Evolutionary conservation across 2,329 filamentous ascomycete genomes (phyloP), one percentile per base, ranked within the genome.

Genomic region (Nectriaceae sp.): DNA sequence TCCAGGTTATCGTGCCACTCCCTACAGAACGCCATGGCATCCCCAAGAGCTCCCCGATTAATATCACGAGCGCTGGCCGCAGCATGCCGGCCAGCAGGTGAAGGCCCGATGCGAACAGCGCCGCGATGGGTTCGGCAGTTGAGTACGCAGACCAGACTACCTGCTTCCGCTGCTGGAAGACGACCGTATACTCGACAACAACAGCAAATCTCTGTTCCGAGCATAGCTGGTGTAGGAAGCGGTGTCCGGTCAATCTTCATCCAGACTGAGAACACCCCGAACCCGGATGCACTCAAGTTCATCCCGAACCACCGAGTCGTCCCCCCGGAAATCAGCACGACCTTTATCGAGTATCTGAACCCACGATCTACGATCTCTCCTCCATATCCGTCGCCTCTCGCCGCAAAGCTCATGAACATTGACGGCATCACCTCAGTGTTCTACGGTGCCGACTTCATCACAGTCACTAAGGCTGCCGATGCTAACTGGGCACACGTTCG

Each of bases 271-370:
- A 83, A 81, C 57, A 99, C 94, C 1, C 94, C 94, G 21, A 99
- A 99, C 72, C 79, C 85, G n/a, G 91, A 97, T 75, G 92, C 91
- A 26, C 80, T 97, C 64, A 99, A 99, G 75, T 99, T 99, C 74
- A 82, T 95, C 33, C 94, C 94, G 2, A 96, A 97, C 72, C 85
- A 90, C 70, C 83, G 82, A 33, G 84, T 99, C 43, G 81, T 99
- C 2, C 93, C 94, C 19, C 78, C 87, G 56, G 77, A 76, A 44
- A 76, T 96, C 54, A 73, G 81, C 5, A 84, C 87, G 3, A 82
- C 90, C 6, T 97, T 92, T 70, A 80, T 97, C 67, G 94, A 99
- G 74, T 99, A 97, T 70, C 79, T 96, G 46, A 88, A 83, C 58
- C 91, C 94, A 29, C 88, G 94, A 46, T 87, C 90, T 31, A 97